phyloP scores from a whole-genome alignment of 192 early-diverging fungal species.

The Blastocladiella britannica region DNA sequence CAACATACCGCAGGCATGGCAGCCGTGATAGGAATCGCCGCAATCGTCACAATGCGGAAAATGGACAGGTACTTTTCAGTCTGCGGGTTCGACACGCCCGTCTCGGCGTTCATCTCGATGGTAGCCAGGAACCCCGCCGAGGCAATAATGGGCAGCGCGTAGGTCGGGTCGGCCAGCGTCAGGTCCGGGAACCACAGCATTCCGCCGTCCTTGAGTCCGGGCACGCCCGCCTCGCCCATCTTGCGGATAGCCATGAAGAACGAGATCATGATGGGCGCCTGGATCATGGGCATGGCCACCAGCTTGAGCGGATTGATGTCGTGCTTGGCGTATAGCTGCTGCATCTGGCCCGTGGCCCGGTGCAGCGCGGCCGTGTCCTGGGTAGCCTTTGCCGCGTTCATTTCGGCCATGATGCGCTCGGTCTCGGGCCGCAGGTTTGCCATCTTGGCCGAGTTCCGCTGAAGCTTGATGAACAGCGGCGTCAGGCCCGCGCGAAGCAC shows the following conservation, averaged over 20 bases:
- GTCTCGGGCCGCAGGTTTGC: slow-evolving; percentile 50
- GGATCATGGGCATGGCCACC: slow-evolving; percentile 36
- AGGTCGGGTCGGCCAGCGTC: slow-evolving; percentile 55
- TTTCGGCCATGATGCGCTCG: slow-evolving; percentile 38
- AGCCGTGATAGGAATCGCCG: slow-evolving; percentile 15
- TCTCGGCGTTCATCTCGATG: slow-evolving; percentile 14
- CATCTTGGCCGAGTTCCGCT: slow-evolving; percentile 45
- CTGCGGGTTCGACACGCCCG: background rate
- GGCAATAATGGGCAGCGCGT: slow-evolving; percentile 53
- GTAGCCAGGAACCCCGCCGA: slow-evolving; percentile 44
- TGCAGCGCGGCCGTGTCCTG: slow-evolving; percentile 35
- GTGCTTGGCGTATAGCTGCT: slow-evolving; percentile 34
- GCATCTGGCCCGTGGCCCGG: slow-evolving; percentile 32
- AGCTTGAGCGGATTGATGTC: slow-evolving; percentile 43
- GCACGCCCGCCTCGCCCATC: slow-evolving; percentile 62
- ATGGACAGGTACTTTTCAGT: slow-evolving; percentile 8
- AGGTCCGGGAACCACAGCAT: slow-evolving; percentile 69
- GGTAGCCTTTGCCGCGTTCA: slow-evolving; percentile 28
- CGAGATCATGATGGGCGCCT: slow-evolving; percentile 61
- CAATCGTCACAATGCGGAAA: slow-evolving; percentile 18
- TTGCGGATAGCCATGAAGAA: slow-evolving; percentile 63
- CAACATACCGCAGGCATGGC: slow-evolving; percentile 14
- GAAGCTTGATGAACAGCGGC: slow-evolving; percentile 50
- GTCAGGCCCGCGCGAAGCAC: slow-evolving; percentile 44
- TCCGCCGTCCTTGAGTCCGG: slow-evolving; percentile 58